These are phyloP conservation scores for Lomentospora prolificans DNA, from an alignment of 2,329 filamentous ascomycete species.

Conservation along the genomic window DNA sequence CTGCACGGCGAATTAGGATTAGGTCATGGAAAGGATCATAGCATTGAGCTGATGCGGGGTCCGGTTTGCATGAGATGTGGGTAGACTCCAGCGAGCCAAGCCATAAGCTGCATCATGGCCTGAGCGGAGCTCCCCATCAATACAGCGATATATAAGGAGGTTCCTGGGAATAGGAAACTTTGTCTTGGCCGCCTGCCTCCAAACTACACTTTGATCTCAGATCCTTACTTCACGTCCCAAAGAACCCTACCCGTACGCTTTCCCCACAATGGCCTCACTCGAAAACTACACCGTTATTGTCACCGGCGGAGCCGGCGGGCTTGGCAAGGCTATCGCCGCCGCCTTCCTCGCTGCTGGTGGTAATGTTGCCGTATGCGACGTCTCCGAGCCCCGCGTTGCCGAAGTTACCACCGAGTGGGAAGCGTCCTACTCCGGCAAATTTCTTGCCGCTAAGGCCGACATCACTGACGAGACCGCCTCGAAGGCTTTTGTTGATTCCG, in stretches of 20 bases:
- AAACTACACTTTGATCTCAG: too few relatives aligned
- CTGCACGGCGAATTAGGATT: too few relatives aligned
- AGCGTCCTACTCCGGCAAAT: background rate
- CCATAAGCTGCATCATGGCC: background rate
- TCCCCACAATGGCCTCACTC: constrained; percentile 15
- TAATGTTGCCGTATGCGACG: constrained; percentile 11
- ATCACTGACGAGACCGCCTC: constrained; percentile 8
- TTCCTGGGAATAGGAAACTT: too few relatives aligned
- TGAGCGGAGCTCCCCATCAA: background rate
- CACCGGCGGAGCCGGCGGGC: constrained; percentile 31
- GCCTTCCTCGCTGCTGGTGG: constrained; percentile 29
- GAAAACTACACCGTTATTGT: constrained; percentile 29
- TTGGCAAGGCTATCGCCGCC: constrained; percentile 33
- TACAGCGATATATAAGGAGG: background rate
- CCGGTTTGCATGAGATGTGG: background rate
- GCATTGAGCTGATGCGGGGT: background rate
- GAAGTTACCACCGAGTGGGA: background rate
- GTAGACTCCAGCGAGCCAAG: background rate
- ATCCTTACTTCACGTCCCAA: background rate
- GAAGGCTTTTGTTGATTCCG: constrained; percentile 2
- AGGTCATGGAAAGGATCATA: too few relatives aligned
- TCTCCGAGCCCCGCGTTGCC: constrained; percentile 4
- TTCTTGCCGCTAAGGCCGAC: constrained; percentile 3
- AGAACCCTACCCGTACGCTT: background rate
- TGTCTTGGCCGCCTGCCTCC: too few relatives aligned